Evolutionary conservation across 345 rosid species (phyloP), one percentile per base, ranked within the genome.

Genomic region (Gossypium arboreum): DNA sequence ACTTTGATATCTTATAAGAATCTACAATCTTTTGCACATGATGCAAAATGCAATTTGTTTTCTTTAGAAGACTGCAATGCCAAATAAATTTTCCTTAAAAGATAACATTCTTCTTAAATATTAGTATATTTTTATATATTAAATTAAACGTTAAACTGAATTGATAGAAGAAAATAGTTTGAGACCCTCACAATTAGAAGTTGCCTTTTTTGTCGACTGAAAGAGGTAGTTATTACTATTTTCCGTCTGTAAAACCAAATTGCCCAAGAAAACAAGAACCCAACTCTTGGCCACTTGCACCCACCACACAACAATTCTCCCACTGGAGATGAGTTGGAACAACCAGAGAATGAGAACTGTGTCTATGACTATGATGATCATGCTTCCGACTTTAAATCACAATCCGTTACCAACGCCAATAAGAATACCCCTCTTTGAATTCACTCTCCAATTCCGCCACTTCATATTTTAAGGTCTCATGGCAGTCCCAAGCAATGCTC

Each of bases 401-500:
- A 60, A 60, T 27, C 68, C 60, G 47, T 1, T 22, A 22, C 27
- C 12, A 44, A 1, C 18, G 20, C 41, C 41, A 34, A 34, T 34
- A 34, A 34, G 41, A 61, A 10, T 18, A 15, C 9, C 25, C 12
- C 6, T 62, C 47, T 62, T 62, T 34, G 4, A 62, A 39, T 39
- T 62, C 51, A n/a, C 6, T 22, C 71, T 20, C 71, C 22, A 67
- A 67, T 45, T 45, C 55, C 2, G 65, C 39, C 3, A 72, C 67
- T 59, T 71, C 79, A 12, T 84, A 82, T 63, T 22, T 80, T 1
- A 78, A 76, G 6, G 55, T 82, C 1, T 57, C 82, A 41, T 17
- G 84, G 85, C 44, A 24, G 34, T 10, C 44, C 77, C 9, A 47
- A 72, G 2, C 80, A 84, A 34, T 84, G 83, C 48, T 79, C 84